Evolutionary conservation across 2,329 filamentous ascomycete genomes (phyloP), one percentile per base, ranked within the genome.

Genomic region (Paracoccidioides brasiliensis): DNA sequence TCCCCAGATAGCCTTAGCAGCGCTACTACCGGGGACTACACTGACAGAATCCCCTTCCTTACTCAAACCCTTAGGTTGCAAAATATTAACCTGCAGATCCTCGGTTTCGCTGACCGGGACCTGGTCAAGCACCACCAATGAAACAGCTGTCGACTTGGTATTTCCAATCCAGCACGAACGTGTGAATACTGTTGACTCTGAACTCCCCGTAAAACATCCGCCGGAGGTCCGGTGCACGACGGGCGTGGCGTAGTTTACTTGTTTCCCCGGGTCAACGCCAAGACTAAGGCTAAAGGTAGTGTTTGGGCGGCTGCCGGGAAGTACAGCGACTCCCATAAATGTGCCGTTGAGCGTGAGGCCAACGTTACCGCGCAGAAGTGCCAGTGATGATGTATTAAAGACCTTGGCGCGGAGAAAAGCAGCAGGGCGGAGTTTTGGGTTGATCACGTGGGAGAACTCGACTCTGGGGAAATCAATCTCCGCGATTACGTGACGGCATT

Each of bases 1-100:
- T 3, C 80, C 82, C 79, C 80, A 83, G 14, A 64, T 42, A 33
- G 53, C 52, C 22, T 52, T 57, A 10, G 40, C 35, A 33, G n/a
- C 45, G 49, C 35, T 58, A 22, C 56, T 56, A 60, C 57, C 61
- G 1, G 51, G 37, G 22, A 30, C 49, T 5, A 60, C 35, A 46
- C 42, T 55, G 5, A 52, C 55, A 44, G 52, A 60, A 53, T 64
- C 62, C 4, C 62, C 65, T 52, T 67, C 62, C 46, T 63, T 62
- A 2, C 62, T 60, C 49, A 70, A 50, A 3, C 63, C 64, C 53
- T 55, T 61, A 1, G 66, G 68, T 55, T 65, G 60, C 7, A 68
- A 38, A 33, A 69, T 59, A 22, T 62, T 58, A 41, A 69, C 58
- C 9, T 63, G 59, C 5, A 70, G 58, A 46, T 62, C 63, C 52